Conservation (phyloP, 2,329 filamentous ascomycete genomes). For the Huntiella moniliformis region DNA sequence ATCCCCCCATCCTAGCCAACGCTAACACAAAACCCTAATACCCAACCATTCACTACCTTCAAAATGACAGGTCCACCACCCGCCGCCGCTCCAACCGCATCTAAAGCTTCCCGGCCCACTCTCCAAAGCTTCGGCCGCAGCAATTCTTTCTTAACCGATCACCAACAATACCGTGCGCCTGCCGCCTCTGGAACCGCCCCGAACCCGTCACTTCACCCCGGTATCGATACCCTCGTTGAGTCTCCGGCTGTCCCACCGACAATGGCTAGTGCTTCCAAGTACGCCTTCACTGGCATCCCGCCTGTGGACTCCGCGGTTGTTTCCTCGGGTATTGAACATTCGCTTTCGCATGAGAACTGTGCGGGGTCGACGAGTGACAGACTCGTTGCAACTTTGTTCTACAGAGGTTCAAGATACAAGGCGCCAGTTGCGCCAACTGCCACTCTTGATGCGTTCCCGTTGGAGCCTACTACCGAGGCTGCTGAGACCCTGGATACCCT, state of each 20-base stretch:
- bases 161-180: constrained; percentile 43
- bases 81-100: not conserved
- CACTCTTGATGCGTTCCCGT: constrained; percentile 37
- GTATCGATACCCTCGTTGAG: constrained; percentile 47
- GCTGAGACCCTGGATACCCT: constrained; percentile 41
- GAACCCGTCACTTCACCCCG: constrained; percentile 33
- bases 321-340: constrained; percentile 43
- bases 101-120: constrained; percentile 25
- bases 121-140: constrained; percentile 32
- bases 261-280: constrained; percentile 1
- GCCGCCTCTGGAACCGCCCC: constrained; percentile 34
- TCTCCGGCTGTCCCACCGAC: constrained; percentile 21
- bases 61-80: not conserved
- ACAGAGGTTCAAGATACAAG: constrained; percentile 25
- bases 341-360: constrained; percentile 44
- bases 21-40: not conserved
- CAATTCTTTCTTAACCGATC: constrained; percentile 42
- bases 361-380: constrained; percentile 29
- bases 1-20: not conserved
- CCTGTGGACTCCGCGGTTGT: constrained; percentile 40
- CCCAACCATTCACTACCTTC: not conserved
- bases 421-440: constrained; percentile 32
- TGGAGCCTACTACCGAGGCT: constrained; percentile 38
- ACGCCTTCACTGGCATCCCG: constrained; percentile 39
- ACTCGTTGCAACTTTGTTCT: constrained; percentile 45